Evolutionary conservation across 1,139 yeast species (phyloP), one percentile per base, ranked within the genome.

Genomic region (Debaryomyces psychrophilus): DNA sequence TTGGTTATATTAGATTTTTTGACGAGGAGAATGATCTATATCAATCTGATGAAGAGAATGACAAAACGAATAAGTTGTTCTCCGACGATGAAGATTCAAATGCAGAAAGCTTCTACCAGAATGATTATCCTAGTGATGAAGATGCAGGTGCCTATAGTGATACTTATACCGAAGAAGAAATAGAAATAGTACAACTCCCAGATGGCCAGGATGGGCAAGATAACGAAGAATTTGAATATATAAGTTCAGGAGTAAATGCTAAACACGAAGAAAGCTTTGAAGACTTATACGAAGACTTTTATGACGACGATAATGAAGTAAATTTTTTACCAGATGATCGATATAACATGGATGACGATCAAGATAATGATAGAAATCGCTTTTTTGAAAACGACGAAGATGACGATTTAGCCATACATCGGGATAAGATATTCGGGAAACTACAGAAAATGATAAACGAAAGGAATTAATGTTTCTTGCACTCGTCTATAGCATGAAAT

Each of bases 121-220:
- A 93, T 65, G 98, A 93, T 60, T 93, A 93, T 59, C 99, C 99
- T 0, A 96, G 90, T 45, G 96, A 90, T 59, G 97, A 89, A 56
- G 93, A 87, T 58, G 88, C 81, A 4, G 75, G 69, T 2, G 67
- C 61, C 0, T 57, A 49, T 33, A 63, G 64, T 44, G 71, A 62
- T 15, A 53, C 59, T 1, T 55, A 52, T 34, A 39, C 47, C 20
- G 37, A 41, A 22, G 39, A 41, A 11, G 35, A 26, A n/a, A 31
- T 35, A 22, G 41, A 36, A 11, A 11, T 37, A 12, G 14, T 22
- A 15, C 35, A 36, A 46, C 36, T 14, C n/a, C 46, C 43, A 11
- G 49, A 47, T 8, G 53, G 49, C 42, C 53, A 62, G 17, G 67
- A 75, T 38, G 75, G 65, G 41, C 73, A 69, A 33, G 76, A 67